Evolutionary conservation across 2,329 filamentous ascomycete species (phyloP), one percentile per base, ranked within the genome.

Genomic region (Akanthomyces lecanii): DNA sequence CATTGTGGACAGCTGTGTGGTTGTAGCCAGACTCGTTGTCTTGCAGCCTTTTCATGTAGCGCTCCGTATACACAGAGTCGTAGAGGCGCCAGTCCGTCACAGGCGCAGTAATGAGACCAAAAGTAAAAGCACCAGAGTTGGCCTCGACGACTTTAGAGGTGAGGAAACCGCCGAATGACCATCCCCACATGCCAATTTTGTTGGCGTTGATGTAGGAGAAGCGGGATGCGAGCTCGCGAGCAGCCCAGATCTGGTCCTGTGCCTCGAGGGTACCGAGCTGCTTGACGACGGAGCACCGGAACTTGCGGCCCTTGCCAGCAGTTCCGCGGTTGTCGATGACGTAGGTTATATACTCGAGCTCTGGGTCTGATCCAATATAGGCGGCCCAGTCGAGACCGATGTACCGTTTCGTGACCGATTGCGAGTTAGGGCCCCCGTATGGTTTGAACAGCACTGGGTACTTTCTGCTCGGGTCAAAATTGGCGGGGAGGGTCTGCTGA

Each of bases 61-160:
- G 82, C 72, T 90, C 88, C 0, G 88, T 89, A 71, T 89, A 90
- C 78, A 90, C 84, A 62, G 80, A 83, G 72, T 90, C 87, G 72
- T 90, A 90, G 75, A 90, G 85, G 1, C 86, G 81, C 85, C 86
- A 90, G 74, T 90, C 88, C 2, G 79, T 80, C 0, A 90, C 86
- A 0, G 87, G 87, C 0, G 87, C 87, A 0, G 85, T 86, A 67
- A 88, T 85, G 11, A 89, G 73, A 0, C 81, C 87, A 8, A 87
- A 80, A 0, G 84, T 82, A 71, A 90, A 89, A 18, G 82, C 81
- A 1, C 82, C 83, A 21, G 82, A 83, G 71, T 85, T 77, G 0
- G 79, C 77, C 69, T 90, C 88, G 8, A 90, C 76, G 0, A 88
- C 86, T 75, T 90, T 90, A 58, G 85, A 77, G 0, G 85, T 80